phyloP scores from a whole-genome alignment of 352 stramenopile species.

The Pythium biforme region DNA sequence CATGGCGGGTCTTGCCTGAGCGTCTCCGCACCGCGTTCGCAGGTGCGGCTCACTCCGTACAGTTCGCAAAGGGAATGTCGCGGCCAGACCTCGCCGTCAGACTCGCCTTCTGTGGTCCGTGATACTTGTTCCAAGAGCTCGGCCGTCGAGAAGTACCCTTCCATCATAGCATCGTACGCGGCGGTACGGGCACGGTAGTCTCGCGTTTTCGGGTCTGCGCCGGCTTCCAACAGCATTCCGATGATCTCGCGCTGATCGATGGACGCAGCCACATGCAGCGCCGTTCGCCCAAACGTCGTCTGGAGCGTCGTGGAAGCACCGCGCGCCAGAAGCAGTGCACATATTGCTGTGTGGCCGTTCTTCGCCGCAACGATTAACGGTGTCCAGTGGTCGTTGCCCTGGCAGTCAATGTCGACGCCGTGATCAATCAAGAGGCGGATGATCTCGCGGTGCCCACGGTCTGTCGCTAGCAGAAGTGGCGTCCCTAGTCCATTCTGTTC shows the following conservation, averaged over 20 bases:
- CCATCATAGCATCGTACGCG: neutral
- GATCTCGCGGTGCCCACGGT: neutral
- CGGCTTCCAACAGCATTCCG: neutral
- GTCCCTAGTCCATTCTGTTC: neutral
- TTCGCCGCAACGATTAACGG: neutral
- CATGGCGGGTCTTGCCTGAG: neutral
- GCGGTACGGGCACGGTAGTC: neutral
- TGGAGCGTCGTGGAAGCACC: neutral
- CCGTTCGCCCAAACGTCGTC: neutral
- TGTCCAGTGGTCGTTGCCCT: neutral
- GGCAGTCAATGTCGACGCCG: neutral
- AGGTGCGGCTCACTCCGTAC: neutral
- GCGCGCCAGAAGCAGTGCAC: neutral
- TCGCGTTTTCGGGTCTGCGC: neutral
- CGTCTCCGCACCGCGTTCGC: neutral
- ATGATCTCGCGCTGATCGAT: neutral
- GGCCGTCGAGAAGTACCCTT: neutral
- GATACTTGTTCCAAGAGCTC: neutral
- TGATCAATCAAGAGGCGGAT: neutral
- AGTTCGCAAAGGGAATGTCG: neutral
- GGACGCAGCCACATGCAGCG: neutral
- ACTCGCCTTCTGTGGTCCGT: neutral
- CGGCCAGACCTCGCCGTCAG: neutral
- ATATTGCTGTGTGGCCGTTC: neutral
- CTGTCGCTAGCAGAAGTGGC: neutral